phyloP scores from a whole-genome alignment of 164 flowering plant species.

The Nymphaea thermarum region DNA sequence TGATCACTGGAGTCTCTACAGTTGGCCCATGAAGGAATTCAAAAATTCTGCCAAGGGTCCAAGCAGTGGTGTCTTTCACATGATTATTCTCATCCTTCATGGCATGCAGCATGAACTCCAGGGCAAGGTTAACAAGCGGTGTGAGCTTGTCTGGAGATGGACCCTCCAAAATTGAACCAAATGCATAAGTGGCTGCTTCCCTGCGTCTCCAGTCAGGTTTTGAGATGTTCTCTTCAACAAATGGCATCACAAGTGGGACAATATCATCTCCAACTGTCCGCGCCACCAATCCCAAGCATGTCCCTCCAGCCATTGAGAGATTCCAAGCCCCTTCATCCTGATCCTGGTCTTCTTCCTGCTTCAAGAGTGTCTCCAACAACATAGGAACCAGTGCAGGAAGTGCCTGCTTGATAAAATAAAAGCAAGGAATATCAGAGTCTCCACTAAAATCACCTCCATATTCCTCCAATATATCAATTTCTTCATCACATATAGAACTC shows the following conservation, averaged over 20 bases:
- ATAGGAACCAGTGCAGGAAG: conserved; percentile 49
- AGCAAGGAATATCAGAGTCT: conserved; percentile 45
- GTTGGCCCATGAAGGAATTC: conserved; percentile 56
- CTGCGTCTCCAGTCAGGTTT: conserved; percentile 62
- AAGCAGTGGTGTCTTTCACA: conserved; percentile 59
- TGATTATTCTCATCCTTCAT: conserved; percentile 50
- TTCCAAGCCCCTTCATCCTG: conserved; percentile 66
- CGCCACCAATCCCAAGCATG: conserved; percentile 54
- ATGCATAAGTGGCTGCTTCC: conserved; percentile 66
- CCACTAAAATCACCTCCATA: conserved; percentile 45
- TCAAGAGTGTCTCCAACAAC: conserved; percentile 45
- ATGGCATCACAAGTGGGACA: conserved; percentile 58
- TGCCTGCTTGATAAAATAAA: conserved; percentile 54
- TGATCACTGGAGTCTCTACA: conserved; percentile 36
- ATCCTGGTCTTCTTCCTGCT: conserved; percentile 65
- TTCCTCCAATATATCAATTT: conserved; percentile 52
- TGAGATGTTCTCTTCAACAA: conserved; percentile 47
- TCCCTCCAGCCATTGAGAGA: conserved; percentile 66
- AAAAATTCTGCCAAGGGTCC: conserved; percentile 58
- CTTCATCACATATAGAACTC: conserved; percentile 58
- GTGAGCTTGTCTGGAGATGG: conserved; percentile 47
- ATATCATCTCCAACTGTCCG: conserved; percentile 54
- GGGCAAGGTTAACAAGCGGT: conserved; percentile 39
- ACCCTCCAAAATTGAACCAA: conserved; percentile 57
- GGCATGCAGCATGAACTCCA: conserved; percentile 45